Evolutionary conservation across 139 green algal species (phyloP).

Genomic region (Tetraselmis chui): DNA sequence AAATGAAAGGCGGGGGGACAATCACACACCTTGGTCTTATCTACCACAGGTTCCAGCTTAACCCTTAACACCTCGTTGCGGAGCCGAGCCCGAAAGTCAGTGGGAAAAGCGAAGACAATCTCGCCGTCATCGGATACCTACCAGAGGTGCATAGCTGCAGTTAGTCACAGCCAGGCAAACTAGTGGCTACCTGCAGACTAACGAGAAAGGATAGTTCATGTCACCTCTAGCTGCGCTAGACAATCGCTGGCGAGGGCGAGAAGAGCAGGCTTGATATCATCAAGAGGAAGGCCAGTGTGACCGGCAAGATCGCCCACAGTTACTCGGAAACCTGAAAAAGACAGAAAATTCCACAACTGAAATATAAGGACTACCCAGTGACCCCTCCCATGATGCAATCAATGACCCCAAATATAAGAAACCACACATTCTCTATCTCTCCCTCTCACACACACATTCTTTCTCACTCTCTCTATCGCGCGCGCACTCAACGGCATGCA

Average conservation of each 20-base stretch:
- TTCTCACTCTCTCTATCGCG: too few relatives aligned
- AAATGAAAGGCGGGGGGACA: background rate
- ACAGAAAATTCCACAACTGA: too few relatives aligned
- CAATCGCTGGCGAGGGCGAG: conserved; percentile 78
- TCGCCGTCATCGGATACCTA: conserved; percentile 81
- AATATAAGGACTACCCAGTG: too few relatives aligned
- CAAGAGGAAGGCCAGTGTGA: conserved; percentile 48
- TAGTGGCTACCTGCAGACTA: background rate
- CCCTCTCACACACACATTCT: too few relatives aligned
- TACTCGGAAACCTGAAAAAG: conserved; percentile 1
- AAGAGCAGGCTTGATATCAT: conserved; percentile 66
- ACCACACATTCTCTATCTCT: too few relatives aligned
- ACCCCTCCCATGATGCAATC: too few relatives aligned
- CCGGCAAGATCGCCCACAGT: conserved; percentile 65
- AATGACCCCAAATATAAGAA: too few relatives aligned
- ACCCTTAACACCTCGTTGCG: conserved; percentile 49
- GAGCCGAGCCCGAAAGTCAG: conserved; percentile 54
- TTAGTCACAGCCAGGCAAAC: background rate
- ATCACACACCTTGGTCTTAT: conserved; percentile 5
- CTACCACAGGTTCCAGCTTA: conserved; percentile 47
- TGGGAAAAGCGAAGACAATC: conserved; percentile 76
- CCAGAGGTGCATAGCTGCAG: background rate
- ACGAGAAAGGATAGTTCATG: background rate
- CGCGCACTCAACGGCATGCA: too few relatives aligned
- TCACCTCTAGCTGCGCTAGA: conserved; percentile 60